These are phyloP conservation scores for Pilasporangium apinafurcum DNA, from an alignment of 352 stramenopile species.

Conservation along the genomic window DNA sequence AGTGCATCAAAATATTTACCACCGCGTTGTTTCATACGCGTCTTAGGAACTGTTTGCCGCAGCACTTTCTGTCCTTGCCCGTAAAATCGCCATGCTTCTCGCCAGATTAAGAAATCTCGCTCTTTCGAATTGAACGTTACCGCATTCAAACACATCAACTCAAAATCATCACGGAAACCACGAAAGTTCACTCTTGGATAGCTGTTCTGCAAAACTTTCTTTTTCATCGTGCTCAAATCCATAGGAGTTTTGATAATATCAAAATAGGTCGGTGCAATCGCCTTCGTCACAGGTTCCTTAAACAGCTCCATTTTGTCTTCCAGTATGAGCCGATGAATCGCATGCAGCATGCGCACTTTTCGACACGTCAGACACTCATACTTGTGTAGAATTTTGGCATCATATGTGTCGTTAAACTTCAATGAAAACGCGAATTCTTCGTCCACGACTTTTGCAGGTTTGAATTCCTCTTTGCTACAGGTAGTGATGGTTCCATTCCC, in stretches of 20 bases:
- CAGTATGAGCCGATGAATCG: conserved; percentile 44
- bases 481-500: not conserved
- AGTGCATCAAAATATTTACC: conserved; percentile 67
- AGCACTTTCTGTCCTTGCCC: conserved; percentile 70
- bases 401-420: conserved; percentile 57
- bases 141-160: conserved; percentile 94
- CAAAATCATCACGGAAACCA: conserved; percentile 88
- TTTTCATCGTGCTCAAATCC: conserved; percentile 88
- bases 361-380: conserved; percentile 84
- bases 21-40: conserved; percentile 68
- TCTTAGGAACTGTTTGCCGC: conserved; percentile 65
- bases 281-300: conserved; percentile 90
- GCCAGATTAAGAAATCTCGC: conserved; percentile 88
- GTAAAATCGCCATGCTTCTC: conserved; percentile 91
- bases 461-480: conserved; percentile 10
- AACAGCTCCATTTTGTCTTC: conserved; percentile 91
- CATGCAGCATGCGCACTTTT: conserved; percentile 64
- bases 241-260: conserved; percentile 91
- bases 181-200: conserved; percentile 74
- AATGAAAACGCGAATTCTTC: conserved; percentile 55
- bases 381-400: conserved; percentile 64
- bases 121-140: conserved; percentile 94
- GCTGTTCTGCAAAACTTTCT: conserved; percentile 56
- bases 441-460: conserved; percentile 48
- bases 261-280: conserved; percentile 91